Evolutionary conservation across 2,329 filamentous ascomycete genomes (phyloP).

Genomic region (Claviceps pazoutovae): DNA sequence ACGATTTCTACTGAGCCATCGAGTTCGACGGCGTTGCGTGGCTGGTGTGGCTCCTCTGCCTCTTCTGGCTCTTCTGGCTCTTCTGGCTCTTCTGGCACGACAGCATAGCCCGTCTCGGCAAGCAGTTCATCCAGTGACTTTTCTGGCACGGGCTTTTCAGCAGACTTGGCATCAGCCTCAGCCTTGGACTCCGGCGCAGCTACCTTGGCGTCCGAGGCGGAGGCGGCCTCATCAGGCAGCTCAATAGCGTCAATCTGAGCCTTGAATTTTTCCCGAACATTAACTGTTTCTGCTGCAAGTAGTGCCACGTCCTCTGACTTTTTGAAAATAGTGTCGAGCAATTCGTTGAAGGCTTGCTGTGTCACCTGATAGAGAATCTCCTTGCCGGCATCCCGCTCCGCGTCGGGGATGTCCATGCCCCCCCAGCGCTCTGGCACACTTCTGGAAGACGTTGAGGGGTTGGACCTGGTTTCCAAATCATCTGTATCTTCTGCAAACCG

Average conservation of each 20-base stretch:
- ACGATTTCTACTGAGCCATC: conserved; percentile 14
- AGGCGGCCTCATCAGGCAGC: conserved; percentile 12
- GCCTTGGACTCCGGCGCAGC: background rate
- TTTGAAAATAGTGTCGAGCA: conserved; percentile 77
- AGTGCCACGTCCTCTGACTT: conserved; percentile 64
- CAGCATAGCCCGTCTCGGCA: conserved; percentile 29
- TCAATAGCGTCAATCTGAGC: conserved; percentile 31
- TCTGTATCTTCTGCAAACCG: conserved; percentile 59
- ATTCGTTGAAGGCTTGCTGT: conserved; percentile 81
- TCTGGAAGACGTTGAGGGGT: conserved; percentile 57
- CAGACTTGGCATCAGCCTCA: background rate
- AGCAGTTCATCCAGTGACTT: conserved; percentile 25
- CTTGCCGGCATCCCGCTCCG: conserved; percentile 69
- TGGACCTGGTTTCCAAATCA: conserved; percentile 57
- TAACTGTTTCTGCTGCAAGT: conserved; percentile 48
- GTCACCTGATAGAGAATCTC: conserved; percentile 86
- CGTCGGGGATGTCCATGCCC: conserved; percentile 63
- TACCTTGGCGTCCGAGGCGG: background rate
- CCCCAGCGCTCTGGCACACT: conserved; percentile 63
- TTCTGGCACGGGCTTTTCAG: conserved; percentile 5
- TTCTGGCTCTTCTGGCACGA: conserved; percentile 18
- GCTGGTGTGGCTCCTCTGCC: conserved; percentile 9
- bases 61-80: conserved; percentile 8
- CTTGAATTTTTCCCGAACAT: conserved; percentile 43
- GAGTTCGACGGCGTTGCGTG: conserved; percentile 20